These are phyloP conservation scores for Sclerotinia trifoliorum DNA, from an alignment of 2,329 filamentous ascomycete species.

Conservation along the genomic window DNA sequence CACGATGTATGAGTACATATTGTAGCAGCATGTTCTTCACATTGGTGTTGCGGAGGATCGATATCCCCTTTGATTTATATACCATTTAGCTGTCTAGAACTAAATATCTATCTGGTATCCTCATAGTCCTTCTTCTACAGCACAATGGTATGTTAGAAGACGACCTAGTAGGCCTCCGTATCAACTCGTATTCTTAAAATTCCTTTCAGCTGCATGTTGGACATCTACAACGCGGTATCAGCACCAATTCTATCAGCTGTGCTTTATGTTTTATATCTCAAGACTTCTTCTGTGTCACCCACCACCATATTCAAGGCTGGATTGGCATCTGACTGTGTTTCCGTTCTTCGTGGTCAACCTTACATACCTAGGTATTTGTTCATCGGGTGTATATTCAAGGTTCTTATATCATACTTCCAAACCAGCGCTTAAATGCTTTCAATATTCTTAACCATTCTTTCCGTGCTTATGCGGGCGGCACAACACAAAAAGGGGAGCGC, in stretches of 20 bases:
- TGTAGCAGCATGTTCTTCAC: too few species aligned
- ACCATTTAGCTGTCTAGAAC: not conserved
- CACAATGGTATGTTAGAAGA: not conserved
- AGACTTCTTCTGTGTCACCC: conserved; percentile 1
- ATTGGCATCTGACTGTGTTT: conserved; percentile 10
- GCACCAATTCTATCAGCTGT: not conserved
- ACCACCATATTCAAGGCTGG: not conserved
- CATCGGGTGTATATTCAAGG: not conserved
- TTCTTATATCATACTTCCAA: not conserved
- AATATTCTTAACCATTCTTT: conserved; percentile 16
- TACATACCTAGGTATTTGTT: too few species aligned
- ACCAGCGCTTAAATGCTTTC: conserved; percentile 5
- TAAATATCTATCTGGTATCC: not conserved
- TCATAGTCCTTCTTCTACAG: too few species aligned
- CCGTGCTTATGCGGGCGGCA: conserved; percentile 18
- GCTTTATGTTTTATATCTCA: not conserved
- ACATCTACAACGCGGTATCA: not conserved
- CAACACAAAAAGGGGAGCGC: not conserved
- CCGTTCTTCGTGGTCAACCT: not conserved
- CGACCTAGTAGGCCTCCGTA: not conserved
- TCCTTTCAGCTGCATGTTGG: too few species aligned
- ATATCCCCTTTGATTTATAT: too few species aligned
- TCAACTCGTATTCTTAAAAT: not conserved
- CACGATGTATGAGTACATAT: too few species aligned
- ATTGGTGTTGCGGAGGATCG: too few species aligned